phyloP scores from a whole-genome alignment of 202 grass and related monocot species.

The Elaeis oleifera region DNA sequence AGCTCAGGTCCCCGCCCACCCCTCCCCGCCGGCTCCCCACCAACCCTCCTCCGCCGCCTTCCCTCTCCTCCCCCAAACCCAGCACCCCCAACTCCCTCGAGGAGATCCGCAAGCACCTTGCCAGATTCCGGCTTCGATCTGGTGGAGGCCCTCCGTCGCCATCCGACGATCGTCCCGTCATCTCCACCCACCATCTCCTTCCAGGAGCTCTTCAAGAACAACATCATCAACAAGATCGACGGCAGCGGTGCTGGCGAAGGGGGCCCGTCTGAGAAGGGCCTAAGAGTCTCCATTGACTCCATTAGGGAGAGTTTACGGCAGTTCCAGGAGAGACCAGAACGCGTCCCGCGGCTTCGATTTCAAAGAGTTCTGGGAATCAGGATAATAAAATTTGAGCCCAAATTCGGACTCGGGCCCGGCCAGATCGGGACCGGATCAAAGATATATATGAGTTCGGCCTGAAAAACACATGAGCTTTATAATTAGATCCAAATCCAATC shows the following conservation, averaged over 20 bases:
- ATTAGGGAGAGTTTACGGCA: constrained; percentile 30
- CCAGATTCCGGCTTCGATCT: constrained; percentile 13
- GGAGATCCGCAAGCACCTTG: constrained; percentile 34
- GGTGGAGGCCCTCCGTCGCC: background rate
- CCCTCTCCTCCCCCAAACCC: constrained; percentile 2
- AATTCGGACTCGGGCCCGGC: too few relatives aligned
- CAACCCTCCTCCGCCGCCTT: too few relatives aligned
- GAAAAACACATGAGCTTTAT: too few relatives aligned
- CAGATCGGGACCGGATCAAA: too few relatives aligned
- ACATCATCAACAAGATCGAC: background rate
- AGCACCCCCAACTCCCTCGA: background rate
- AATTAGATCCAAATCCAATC: too few relatives aligned
- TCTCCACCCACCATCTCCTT: constrained; percentile 25
- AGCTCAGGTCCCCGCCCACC: too few relatives aligned
- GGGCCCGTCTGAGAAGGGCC: background rate
- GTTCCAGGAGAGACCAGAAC: background rate
- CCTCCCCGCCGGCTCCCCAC: too few relatives aligned
- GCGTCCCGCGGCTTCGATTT: constrained; percentile 5
- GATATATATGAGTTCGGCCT: too few relatives aligned
- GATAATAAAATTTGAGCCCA: background rate
- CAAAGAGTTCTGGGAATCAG: constrained; percentile 6
- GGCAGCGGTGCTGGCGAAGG: background rate
- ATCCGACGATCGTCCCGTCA: background rate
- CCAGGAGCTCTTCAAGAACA: constrained; percentile 32
- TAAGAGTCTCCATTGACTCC: background rate